Evolutionary conservation across 257 asterid species (phyloP).

Genomic region (Forsythia suspensa): DNA sequence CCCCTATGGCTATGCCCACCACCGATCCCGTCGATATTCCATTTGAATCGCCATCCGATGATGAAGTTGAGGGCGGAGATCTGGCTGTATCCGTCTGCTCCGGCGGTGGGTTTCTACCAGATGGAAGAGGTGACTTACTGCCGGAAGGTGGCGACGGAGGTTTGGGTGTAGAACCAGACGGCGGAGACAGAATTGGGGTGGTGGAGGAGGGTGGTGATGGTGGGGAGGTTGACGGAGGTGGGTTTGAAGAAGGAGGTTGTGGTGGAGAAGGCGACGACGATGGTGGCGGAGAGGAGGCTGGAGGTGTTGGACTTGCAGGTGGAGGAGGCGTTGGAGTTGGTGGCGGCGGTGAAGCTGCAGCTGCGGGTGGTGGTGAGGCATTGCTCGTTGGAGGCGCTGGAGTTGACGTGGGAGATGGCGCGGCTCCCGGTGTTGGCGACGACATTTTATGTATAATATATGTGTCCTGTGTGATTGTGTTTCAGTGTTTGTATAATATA

Average conservation of each 20-base stretch:
- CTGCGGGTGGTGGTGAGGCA: conserved; percentile 23
- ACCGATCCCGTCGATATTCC: conserved; percentile 27
- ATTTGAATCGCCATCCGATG: conserved; percentile 18
- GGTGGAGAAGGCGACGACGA: conserved; percentile 18
- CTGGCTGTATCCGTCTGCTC: neutral
- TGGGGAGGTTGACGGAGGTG: conserved; percentile 24
- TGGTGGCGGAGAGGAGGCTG: conserved; percentile 21
- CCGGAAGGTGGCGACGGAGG: conserved; percentile 20
- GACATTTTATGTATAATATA: neutral
- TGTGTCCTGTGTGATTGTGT: neutral
- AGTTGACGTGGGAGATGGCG: conserved; percentile 28
- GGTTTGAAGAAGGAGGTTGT: conserved; percentile 15
- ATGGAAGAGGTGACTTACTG: neutral
- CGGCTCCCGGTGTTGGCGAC: conserved; percentile 22
- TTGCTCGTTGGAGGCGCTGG: conserved; percentile 24
- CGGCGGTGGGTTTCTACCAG: conserved; percentile 18
- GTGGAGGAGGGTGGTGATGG: conserved; percentile 5
- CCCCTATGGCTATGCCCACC: conserved; percentile 45
- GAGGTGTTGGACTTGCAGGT: conserved; percentile 12
- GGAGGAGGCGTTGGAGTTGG: conserved; percentile 11
- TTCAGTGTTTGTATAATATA: neutral
- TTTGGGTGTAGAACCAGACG: conserved; percentile 7
- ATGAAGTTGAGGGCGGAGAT: conserved; percentile 15
- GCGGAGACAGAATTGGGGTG: neutral
- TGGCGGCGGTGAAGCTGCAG: conserved; percentile 15